Evolutionary conservation across 2,329 filamentous ascomycete species (phyloP).

Genomic region (Ophiostoma piceae): DNA sequence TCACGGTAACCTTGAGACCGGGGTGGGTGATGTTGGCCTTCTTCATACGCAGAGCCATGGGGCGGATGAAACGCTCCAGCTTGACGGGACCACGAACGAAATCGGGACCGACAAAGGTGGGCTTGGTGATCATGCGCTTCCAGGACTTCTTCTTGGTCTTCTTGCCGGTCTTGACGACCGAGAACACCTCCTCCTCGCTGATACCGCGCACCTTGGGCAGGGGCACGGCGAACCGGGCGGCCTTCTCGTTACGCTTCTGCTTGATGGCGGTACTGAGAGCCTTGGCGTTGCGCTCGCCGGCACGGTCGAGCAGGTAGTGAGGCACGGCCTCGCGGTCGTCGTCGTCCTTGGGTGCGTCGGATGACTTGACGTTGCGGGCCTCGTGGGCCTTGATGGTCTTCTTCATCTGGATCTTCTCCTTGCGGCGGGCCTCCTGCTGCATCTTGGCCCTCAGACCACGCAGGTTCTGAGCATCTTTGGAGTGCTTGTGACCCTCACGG

Average conservation of each 20-base stretch:
- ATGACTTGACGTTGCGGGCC: constrained; percentile 89
- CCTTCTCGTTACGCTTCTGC: constrained; percentile 90
- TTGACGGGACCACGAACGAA: constrained; percentile 88
- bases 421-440: constrained; percentile 85
- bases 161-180: constrained; percentile 91
- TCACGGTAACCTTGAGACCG: constrained; percentile 56
- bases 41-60: constrained; percentile 59
- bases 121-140: constrained; percentile 67
- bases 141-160: constrained; percentile 52
- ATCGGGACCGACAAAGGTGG: constrained; percentile 84
- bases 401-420: constrained; percentile 98
- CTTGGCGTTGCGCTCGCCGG: constrained; percentile 39
- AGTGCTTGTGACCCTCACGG: constrained; percentile 82
- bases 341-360: constrained; percentile 53
- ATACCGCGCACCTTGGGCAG: constrained; percentile 92
- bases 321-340: constrained; percentile 79
- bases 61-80: constrained; percentile 53
- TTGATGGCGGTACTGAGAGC: constrained; percentile 77
- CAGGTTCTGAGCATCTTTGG: constrained; percentile 87
- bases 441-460: constrained; percentile 88
- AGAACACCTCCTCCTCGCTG: constrained; percentile 77
- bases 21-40: constrained; percentile 60
- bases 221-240: constrained; percentile 86
- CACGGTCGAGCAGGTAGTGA: constrained; percentile 88
- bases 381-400: constrained; percentile 93